Conservation (phyloP, 805 yeast genomes). For the Zygosaccharomyces lentus region DNA sequence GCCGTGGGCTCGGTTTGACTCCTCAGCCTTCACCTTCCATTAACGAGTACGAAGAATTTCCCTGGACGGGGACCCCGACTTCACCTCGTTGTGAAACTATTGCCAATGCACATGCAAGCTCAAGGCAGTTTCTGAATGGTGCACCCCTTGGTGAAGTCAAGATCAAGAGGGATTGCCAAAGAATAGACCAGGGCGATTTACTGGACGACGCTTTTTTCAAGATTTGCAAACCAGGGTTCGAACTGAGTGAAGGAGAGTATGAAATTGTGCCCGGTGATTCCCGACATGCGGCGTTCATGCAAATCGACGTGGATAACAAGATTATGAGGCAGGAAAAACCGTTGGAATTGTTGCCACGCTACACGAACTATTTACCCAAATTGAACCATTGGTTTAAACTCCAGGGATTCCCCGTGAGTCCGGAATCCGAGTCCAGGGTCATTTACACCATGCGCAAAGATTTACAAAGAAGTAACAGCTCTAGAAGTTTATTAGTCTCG, state of each 20-base stretch:
- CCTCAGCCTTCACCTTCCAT: conserved; percentile 37
- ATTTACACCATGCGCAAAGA: conserved; percentile 51
- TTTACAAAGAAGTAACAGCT: conserved; percentile 27
- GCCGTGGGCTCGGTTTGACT: conserved; percentile 21
- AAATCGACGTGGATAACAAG: conserved; percentile 21
- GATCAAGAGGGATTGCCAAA: conserved; percentile 26
- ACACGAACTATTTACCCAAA: conserved; percentile 27
- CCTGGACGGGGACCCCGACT: conserved; percentile 36
- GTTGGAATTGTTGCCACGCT: conserved; percentile 27
- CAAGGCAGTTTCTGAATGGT: conserved; percentile 9
- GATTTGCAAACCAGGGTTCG: conserved; percentile 13
- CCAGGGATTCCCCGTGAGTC: conserved; percentile 52
- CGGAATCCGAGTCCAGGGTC: conserved; percentile 48
- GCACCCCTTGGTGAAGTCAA: conserved; percentile 16
- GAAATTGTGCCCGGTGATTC: conserved; percentile 21
- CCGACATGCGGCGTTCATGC: conserved; percentile 27
- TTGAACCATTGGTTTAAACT: conserved; percentile 37
- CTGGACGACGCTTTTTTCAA: conserved; percentile 30
- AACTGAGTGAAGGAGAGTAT: conserved; percentile 6
- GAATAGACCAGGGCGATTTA: conserved; percentile 25
- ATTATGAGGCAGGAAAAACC: conserved; percentile 13
- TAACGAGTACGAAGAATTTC: conserved; percentile 40
- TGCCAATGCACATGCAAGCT: conserved; percentile 8
- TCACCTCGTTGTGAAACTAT: conserved; percentile 22
- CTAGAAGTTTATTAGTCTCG: conserved; percentile 35